Conservation (phyloP, 31 red algal species). For the Endocladia muricata region DNA sequence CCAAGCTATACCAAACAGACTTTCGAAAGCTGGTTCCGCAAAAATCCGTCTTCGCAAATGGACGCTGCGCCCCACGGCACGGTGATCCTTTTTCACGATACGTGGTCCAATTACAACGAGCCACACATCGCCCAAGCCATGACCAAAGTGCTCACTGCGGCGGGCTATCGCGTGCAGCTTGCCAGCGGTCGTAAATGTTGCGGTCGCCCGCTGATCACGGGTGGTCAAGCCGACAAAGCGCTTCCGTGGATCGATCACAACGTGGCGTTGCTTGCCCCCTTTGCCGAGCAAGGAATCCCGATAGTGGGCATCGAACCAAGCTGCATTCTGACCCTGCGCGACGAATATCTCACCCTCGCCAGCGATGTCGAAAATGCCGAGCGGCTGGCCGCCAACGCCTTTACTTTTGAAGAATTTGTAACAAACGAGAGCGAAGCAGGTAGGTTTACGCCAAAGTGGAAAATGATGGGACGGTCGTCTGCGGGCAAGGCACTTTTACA, state of each 20-base stretch:
- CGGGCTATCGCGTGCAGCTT: background rate
- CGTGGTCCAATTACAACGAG: background rate
- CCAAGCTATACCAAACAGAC: background rate
- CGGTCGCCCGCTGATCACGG: background rate
- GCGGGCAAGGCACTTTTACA: no score
- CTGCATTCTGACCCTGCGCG: background rate
- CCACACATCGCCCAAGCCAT: background rate
- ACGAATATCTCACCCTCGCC: conserved; percentile 2
- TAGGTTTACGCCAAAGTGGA: background rate
- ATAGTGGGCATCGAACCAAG: conserved; percentile 8
- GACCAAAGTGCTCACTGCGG: background rate
- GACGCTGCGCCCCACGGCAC: background rate
- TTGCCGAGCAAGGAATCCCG: background rate
- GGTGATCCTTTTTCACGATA: background rate
- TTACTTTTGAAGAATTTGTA: conserved; percentile 10
- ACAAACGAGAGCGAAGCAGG: background rate
- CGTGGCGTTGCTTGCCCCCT: background rate
- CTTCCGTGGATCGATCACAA: background rate
- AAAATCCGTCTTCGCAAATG: no score
- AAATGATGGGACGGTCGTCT: background rate
- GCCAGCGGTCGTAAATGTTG: background rate
- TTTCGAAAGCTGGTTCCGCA: background rate
- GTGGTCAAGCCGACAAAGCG: background rate
- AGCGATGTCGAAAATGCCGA: background rate
- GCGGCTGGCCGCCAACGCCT: background rate